Base-by-base conservation (phyloP, 495 filamentous ascomycete genomes). In the Penicillium paradoxum region DNA sequence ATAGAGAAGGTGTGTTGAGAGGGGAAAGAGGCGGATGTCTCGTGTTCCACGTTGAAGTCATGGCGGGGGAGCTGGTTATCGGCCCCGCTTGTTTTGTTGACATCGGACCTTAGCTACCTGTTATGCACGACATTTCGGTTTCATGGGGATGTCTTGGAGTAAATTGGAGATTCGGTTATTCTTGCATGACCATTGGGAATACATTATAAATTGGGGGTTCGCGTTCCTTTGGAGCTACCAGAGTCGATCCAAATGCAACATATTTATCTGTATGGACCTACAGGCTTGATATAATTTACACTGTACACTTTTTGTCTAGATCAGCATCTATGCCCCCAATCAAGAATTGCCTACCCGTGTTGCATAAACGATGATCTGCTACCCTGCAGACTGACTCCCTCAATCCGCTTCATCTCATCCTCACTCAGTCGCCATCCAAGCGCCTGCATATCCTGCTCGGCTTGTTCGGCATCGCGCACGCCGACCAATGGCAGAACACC, bases 391-490 rank as follows among this genome's bases (percentile, higher is more conserved):
- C 64, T 67, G 6, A 67, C 56, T 1, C 19, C 45, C 34, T 66
- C 63, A 46, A 68, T 64, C 9, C 54, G 55, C 3, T 32, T 53
- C 13, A 68, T 60, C 49, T 66, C 60, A 34, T 64, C 60, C 15
- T 49, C 45, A 32, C 29, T 11, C 5, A 8, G 49, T 15, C 57
- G 51, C 64, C 64, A 65, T n/a, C 63, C 60, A 19, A 63, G 29
- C 22, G 63, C 60, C 49, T 60, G 58, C 52, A 66, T 62, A 38
- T 60, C 29, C 45, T 63, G 56, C 38, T 64, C 54, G 4, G 58
- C 63, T 51, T 66, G 63, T 13, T 57, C 53, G 9, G 54, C 44
- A 41, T 54, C 40, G 27, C 57, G 59, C n/a, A 63, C 27, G 3
- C 59, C 64, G 10, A 57, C 56, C 18, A 59, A 14, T 1, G 62